These are phyloP conservation scores for Saccharomyces hybrid DNA, from an alignment of 1,139 yeast genomes.

Conservation along the genomic window DNA sequence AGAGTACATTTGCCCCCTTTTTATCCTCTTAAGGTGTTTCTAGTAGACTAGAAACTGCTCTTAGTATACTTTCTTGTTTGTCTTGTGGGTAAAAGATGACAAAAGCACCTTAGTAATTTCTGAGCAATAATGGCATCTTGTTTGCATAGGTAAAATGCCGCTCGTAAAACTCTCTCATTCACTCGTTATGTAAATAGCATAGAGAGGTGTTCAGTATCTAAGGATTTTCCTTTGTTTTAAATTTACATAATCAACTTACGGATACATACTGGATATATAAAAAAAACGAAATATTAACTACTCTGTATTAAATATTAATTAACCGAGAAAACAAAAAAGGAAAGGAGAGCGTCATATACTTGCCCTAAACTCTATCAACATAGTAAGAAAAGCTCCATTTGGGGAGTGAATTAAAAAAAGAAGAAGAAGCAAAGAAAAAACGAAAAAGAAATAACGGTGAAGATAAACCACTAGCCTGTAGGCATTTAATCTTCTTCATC, in stretches of 20 bases:
- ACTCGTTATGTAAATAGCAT: too few species aligned
- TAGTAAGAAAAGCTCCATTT: background rate
- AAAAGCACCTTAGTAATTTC: too few species aligned
- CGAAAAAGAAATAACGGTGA: background rate
- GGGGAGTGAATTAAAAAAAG: background rate
- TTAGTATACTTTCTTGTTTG: too few species aligned
- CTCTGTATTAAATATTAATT: background rate
- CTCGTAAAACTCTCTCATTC: too few species aligned
- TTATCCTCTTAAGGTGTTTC: too few species aligned
- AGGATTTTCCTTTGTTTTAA: background rate
- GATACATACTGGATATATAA: background rate
- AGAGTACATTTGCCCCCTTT: background rate
- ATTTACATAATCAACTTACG: background rate
- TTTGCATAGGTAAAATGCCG: background rate
- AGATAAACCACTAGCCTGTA: background rate
- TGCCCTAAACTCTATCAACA: background rate
- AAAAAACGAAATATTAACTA: background rate
- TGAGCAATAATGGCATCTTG: too few species aligned
- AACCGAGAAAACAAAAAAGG: background rate
- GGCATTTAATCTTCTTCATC: slow-evolving; percentile 57
- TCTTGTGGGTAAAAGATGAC: too few species aligned
- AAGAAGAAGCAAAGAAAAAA: background rate
- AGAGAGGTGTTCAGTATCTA: background rate
- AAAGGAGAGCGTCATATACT: background rate
- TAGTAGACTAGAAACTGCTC: too few species aligned